Evolutionary conservation across 768 basidiomycete genomes (phyloP).

Genomic region (Rhizopogon rudus): DNA sequence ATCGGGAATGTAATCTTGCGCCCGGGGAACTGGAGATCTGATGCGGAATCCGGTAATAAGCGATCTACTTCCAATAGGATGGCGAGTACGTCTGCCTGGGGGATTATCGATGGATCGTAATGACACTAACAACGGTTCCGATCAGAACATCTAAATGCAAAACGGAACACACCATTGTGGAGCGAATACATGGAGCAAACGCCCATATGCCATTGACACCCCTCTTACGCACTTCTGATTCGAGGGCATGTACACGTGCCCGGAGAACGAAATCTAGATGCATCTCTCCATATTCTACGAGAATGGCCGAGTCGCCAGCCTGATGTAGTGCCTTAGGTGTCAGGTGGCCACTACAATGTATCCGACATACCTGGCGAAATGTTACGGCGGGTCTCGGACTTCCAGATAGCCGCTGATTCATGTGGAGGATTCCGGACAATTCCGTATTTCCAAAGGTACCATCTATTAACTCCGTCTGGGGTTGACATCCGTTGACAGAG

Average conservation of each 20-base stretch:
- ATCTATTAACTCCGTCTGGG: neutral
- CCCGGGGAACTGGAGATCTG: slow-evolving; percentile 40
- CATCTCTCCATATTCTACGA: slow-evolving; percentile 59
- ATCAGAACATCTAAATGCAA: neutral
- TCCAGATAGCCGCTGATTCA: neutral
- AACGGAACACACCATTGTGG: slow-evolving; percentile 42
- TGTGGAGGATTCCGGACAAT: slow-evolving; percentile 10
- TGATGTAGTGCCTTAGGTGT: slow-evolving; percentile 11
- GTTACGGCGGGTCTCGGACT: slow-evolving; percentile 30
- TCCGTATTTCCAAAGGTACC: neutral
- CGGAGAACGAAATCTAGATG: slow-evolving; percentile 47
- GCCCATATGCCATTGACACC: slow-evolving; percentile 32
- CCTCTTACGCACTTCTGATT: slow-evolving; percentile 31
- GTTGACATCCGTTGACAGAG: neutral
- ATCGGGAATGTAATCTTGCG: slow-evolving; percentile 59
- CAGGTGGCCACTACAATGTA: neutral
- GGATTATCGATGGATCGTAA: slow-evolving; percentile 39
- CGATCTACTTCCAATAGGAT: slow-evolving; percentile 34
- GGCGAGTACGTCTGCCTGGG: slow-evolving; percentile 39
- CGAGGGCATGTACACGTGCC: slow-evolving; percentile 54
- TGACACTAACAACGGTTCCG: slow-evolving; percentile 32
- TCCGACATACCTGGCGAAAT: slow-evolving; percentile 47
- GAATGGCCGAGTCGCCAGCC: slow-evolving; percentile 62
- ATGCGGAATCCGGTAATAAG: slow-evolving; percentile 34
- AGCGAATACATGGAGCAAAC: slow-evolving; percentile 52